These are phyloP conservation scores for Cephaloascus albidus DNA, from an alignment of 805 yeast genomes.

Conservation along the genomic window DNA sequence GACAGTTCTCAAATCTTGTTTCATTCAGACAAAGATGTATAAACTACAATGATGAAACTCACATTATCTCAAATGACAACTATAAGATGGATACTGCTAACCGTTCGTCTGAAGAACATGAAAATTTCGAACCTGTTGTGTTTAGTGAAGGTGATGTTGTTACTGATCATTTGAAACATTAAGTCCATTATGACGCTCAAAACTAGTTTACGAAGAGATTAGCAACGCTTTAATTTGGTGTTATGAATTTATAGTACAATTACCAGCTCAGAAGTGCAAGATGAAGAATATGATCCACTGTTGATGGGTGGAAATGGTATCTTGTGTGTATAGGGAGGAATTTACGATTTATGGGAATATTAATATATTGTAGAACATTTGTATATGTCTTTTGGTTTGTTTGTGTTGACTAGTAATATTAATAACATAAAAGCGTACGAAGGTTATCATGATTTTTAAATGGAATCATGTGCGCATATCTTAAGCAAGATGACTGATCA, in stretches of 20 bases:
- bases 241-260: background rate
- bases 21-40: background rate
- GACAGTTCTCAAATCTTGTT: background rate
- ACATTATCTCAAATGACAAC: background rate
- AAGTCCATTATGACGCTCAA: slow-evolving; percentile 15
- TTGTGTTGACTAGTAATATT: too few species aligned
- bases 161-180: slow-evolving; percentile 29
- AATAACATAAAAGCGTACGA: too few species aligned
- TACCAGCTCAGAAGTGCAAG: background rate
- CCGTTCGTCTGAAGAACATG: background rate
- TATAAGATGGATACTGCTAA: background rate
- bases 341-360: background rate
- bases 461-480: too few species aligned
- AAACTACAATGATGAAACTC: background rate
- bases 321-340: background rate
- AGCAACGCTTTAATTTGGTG: background rate
- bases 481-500: too few species aligned
- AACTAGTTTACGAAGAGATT: background rate
- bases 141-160: slow-evolving; percentile 28
- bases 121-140: slow-evolving; percentile 25
- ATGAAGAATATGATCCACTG: background rate
- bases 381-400: too few species aligned
- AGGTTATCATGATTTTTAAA: too few species aligned
- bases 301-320: background rate
- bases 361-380: background rate